Percentiles rank a stretch among this genome's conserved stretches.
Evolutionary conservation across 2,329 filamentous ascomycete genomes (phyloP).

Genomic region (Anisogramma anomala): DNA sequence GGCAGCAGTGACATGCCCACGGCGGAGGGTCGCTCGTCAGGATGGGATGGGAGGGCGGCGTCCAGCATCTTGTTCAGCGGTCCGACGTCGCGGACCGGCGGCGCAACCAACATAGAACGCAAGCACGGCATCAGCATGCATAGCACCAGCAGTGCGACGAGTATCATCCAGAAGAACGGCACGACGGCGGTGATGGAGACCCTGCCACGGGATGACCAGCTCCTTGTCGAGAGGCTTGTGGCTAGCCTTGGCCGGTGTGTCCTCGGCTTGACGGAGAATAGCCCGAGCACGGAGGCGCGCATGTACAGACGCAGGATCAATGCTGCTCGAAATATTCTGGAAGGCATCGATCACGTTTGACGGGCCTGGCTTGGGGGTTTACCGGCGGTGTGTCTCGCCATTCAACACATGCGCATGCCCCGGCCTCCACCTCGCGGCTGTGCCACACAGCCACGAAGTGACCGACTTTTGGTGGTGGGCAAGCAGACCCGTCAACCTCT

Average conservation of each 20-base stretch:
- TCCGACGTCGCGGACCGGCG: slow-evolving; percentile 28
- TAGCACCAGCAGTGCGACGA: slow-evolving; percentile 11
- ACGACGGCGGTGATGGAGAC: slow-evolving; percentile 31
- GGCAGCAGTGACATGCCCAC: slow-evolving; percentile 30
- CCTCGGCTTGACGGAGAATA: slow-evolving; percentile 43
- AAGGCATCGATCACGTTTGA: slow-evolving; percentile 43
- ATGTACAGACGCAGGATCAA: slow-evolving; percentile 63
- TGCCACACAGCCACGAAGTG: not conserved
- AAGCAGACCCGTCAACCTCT: too few relatives aligned
- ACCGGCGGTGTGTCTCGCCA: not conserved
- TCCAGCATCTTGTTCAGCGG: slow-evolving; percentile 38
- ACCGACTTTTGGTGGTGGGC: too few relatives aligned
- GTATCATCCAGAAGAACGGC: slow-evolving; percentile 14
- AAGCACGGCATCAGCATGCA: slow-evolving; percentile 17
- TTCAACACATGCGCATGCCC: not conserved
- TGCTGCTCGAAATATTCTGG: slow-evolving; percentile 59
- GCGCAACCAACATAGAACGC: slow-evolving; percentile 3
- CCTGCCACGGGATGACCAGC: slow-evolving; percentile 44
- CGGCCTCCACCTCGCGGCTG: not conserved
- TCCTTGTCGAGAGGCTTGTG: slow-evolving; percentile 48
- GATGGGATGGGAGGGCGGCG: slow-evolving; percentile 38
- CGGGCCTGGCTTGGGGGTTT: not conserved
- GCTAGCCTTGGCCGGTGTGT: slow-evolving; percentile 50
- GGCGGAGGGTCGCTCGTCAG: slow-evolving; percentile 35
- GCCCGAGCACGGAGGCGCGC: slow-evolving; percentile 46